Percentiles rank a stretch among this genome's conserved stretches.
phyloP scores from a whole-genome alignment of 495 filamentous ascomycete species.

The Margaritispora aquatica region DNA sequence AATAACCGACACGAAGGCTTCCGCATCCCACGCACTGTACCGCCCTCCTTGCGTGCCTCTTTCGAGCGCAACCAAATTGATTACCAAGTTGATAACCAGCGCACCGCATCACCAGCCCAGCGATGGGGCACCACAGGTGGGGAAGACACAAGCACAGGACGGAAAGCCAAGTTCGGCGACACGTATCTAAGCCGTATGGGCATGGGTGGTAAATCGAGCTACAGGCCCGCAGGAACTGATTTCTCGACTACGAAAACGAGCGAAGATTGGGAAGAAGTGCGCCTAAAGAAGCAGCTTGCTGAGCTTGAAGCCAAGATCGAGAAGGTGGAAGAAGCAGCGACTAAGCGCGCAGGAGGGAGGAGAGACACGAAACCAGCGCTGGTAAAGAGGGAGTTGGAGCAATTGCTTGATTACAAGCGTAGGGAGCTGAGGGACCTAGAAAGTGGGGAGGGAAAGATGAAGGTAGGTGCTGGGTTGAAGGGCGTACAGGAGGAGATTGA shows the following conservation, averaged over 20 bases:
- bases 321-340: conserved; percentile 62
- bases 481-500: conserved; percentile 62
- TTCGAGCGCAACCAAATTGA: conserved; percentile 95
- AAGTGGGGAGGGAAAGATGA: conserved; percentile 67
- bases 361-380: conserved; percentile 70
- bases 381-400: conserved; percentile 88
- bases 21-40: conserved; percentile 90
- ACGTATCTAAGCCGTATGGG: conserved; percentile 90
- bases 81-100: conserved; percentile 78
- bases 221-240: conserved; percentile 69
- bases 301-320: conserved; percentile 83
- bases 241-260: conserved; percentile 62
- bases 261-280: conserved; percentile 92
- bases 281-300: conserved; percentile 81
- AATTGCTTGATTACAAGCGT: conserved; percentile 77
- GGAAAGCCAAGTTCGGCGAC: conserved; percentile 94
- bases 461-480: conserved; percentile 52
- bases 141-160: conserved; percentile 69
- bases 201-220: conserved; percentile 67
- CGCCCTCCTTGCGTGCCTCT: conserved; percentile 77
- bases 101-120: conserved; percentile 42
- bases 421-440: conserved; percentile 60
- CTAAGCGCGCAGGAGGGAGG: conserved; percentile 43
- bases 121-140: conserved; percentile 60
- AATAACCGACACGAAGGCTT: conserved; percentile 92